These are phyloP conservation scores for Ilex aquifolium DNA, from an alignment of 257 asterid species.

Conservation along the genomic window DNA sequence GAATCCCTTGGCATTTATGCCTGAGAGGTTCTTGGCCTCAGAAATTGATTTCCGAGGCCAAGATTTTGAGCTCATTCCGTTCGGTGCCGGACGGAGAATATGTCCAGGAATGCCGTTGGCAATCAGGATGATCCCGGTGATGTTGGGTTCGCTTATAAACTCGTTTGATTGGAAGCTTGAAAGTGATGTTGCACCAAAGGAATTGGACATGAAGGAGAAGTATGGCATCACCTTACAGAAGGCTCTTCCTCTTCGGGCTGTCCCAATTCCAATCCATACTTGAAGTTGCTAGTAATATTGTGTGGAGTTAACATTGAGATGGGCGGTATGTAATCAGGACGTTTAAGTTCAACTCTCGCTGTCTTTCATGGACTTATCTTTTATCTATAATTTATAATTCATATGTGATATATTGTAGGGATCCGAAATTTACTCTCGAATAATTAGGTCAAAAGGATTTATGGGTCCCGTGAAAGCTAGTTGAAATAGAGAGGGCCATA, in stretches of 20 bases:
- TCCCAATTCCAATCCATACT: slow-evolving; percentile 3
- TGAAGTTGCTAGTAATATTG: no score
- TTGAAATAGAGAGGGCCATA: no score
- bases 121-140: slow-evolving; percentile 17
- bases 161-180: slow-evolving; percentile 30
- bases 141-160: slow-evolving; percentile 23
- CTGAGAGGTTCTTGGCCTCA: slow-evolving; percentile 26
- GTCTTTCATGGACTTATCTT: no score
- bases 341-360: no score
- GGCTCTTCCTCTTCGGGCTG: slow-evolving; percentile 17
- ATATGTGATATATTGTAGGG: no score
- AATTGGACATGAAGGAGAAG: slow-evolving; percentile 27
- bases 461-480: no score
- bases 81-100: slow-evolving; percentile 33
- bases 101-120: slow-evolving; percentile 32
- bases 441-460: no score
- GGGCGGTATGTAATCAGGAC: no score
- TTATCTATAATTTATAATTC: no score
- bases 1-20: slow-evolving; percentile 17
- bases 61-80: slow-evolving; percentile 29
- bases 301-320: no score
- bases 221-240: slow-evolving; percentile 28
- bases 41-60: slow-evolving; percentile 24
- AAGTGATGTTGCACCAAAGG: slow-evolving; percentile 19
- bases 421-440: no score